Evolutionary conservation across 108 stramenopile genomes (phyloP).

Genomic region (Cyclotella baltica): DNA sequence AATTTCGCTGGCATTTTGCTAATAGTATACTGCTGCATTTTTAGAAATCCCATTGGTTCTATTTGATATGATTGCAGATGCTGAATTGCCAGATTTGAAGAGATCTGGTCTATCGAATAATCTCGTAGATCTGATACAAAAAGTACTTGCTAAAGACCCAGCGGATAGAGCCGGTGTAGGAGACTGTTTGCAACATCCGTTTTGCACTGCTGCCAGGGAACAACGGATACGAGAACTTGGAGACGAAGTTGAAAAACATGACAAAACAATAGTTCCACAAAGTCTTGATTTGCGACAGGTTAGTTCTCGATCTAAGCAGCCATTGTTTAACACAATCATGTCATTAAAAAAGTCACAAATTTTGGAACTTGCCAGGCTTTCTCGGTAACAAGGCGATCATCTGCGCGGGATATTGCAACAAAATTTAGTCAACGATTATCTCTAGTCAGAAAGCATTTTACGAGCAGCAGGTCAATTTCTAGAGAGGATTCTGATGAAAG

Average conservation of each 20-base stretch:
- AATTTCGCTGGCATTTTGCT: neutral
- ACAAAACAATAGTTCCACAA: constrained; percentile 1
- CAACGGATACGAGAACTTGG: constrained; percentile 52
- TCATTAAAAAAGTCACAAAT: too few species aligned
- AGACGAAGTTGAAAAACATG: constrained; percentile 16
- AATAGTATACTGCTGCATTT: neutral
- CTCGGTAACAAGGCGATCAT: constrained; percentile 3
- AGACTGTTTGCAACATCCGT: constrained; percentile 81
- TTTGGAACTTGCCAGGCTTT: neutral
- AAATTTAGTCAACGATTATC: neutral
- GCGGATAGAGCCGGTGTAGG: constrained; percentile 76
- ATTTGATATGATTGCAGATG: constrained; percentile 65
- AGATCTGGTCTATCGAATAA: constrained; percentile 56
- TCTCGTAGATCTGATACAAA: constrained; percentile 61
- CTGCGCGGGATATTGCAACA: neutral
- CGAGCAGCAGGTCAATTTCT: neutral
- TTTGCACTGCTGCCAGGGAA: constrained; percentile 62
- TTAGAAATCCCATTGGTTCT: constrained; percentile 66
- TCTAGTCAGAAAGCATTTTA: neutral
- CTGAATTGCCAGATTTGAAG: constrained; percentile 48
- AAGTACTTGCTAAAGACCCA: constrained; percentile 70
- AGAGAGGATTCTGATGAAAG: neutral
- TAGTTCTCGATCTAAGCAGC: neutral
- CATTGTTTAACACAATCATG: neutral
- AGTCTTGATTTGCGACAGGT: constrained; percentile 14